A percentile compares a stretch with the other conserved stretches of the same genome.
Conservation (phyloP, 495 filamentous ascomycete genomes). For the Trichoderma asperelloides region DNA sequence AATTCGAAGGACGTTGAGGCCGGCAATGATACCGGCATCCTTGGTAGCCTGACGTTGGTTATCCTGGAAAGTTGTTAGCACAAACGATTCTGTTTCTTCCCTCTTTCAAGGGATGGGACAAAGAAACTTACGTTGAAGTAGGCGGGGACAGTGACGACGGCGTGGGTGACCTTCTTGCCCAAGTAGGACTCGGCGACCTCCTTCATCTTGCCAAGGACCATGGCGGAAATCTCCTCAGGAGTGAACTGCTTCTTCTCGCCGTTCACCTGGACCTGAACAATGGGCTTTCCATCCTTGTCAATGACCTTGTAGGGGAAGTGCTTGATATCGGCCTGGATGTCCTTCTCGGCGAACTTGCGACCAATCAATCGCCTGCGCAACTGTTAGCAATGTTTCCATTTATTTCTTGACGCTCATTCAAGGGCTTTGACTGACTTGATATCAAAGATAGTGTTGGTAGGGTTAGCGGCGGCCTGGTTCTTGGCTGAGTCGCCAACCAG, state of each 20-base stretch:
- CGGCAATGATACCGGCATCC: constrained; percentile 90
- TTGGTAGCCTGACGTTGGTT: constrained; percentile 97
- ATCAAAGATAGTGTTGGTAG: constrained; percentile 79
- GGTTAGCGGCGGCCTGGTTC: constrained; percentile 97
- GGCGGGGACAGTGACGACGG: constrained; percentile 93
- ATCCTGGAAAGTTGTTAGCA: constrained; percentile 35
- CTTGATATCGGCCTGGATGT: constrained; percentile 77
- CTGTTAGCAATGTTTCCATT: constrained; percentile 10
- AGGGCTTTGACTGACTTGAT: constrained; percentile 61
- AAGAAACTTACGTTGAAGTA: constrained; percentile 68
- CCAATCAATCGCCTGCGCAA: constrained; percentile 69
- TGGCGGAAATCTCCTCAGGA: constrained; percentile 80
- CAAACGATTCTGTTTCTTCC: neutral
- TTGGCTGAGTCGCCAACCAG: constrained; percentile 98
- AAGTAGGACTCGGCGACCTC: constrained; percentile 90
- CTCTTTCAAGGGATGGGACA: neutral
- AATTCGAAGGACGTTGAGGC: constrained; percentile 93
- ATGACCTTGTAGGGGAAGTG: constrained; percentile 85
- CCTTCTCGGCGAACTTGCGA: constrained; percentile 80
- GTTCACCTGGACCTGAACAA: constrained; percentile 67
- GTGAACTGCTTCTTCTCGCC: constrained; percentile 69
- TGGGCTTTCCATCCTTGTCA: constrained; percentile 73
- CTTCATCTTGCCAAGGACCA: constrained; percentile 93
- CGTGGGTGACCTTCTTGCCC: constrained; percentile 91
- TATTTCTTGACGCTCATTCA: neutral